Evolutionary conservation across 1,284 basidiomycete species (phyloP), one percentile per base, ranked within the genome.

Genomic region (Retiboletus flavoniger): DNA sequence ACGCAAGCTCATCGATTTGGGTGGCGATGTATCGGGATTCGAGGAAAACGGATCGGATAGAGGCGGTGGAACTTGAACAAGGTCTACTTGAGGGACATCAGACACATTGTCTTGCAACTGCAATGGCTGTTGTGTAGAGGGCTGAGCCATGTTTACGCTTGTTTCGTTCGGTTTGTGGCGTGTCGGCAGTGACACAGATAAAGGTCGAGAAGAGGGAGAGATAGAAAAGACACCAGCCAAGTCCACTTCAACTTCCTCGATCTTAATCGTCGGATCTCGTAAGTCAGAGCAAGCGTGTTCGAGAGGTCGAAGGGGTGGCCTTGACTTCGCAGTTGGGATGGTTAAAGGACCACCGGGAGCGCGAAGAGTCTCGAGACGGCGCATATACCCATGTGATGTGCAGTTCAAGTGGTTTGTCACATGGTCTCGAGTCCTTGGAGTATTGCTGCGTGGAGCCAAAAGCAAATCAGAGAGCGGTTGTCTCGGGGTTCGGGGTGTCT

Each of bases 1-100:
- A 14, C 66, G 66, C 28, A 68, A 46, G 47, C 66, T 68, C 67
- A 68, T 68, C 21, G 66, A 54, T 42, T 56, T 63, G 11, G 50
- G 55, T 16, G 65, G 53, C 4, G 67, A 65, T 10, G 19, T 14
- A 7, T 58, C 45, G 17, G 31, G 24, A 32, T 47, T 32, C n/a
- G 59, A 49, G 3, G 41, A 10, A 9, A 44, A 26, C 5, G 42
- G 51, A 10, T 47, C 43, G 3, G 56, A 45, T 3, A 34, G 39
- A 4, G 47, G n/a, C 3, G 42, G 40, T 7, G 41, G 39, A 31
- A 11, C 26, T 14, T 43, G 49, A n/a, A 53, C 34, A 3, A 31
- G 16, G 35, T 31, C 60, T 9, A 21, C 19, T 14, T 16, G 38
- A 38, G 17, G 0, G 8, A 0, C 38, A 17, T 47, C 19, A 3